Evolutionary conservation across 331 rosid genomes (phyloP), one percentile per base, ranked within the genome.

Genomic region (Acacia concinna): DNA sequence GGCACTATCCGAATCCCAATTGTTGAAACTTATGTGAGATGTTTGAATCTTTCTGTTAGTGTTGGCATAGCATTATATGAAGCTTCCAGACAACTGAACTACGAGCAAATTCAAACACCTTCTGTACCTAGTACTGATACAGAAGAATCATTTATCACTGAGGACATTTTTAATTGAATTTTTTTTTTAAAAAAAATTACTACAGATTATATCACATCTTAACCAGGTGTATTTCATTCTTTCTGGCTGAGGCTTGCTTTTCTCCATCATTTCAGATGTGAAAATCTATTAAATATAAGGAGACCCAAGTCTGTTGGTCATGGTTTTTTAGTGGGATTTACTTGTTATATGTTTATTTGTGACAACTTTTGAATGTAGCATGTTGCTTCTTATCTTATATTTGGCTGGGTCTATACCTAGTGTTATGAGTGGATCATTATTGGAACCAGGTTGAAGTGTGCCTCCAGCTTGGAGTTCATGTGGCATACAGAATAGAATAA

Each of bases 1-100:
- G 98, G 97, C 20, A 84, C 92, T 3, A 41, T 95, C 31, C 84
- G 78, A 82, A 95, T 95, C 74, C 97, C 97, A 8, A 92, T 95
- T 91, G 94, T 95, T 66, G 97, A 91, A 83, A 95, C 98, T 51
- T 91, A 95, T 56, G 97, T 92, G 28, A 88, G 97, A 87, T 91
- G 98, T 86, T 87, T 95, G 77, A 95, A 95, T 87, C 94, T 91
- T 12, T 92, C 97, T 34, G 97, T 95, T 44, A 95, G 98, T 81
- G 96, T 90, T 72, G 98, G 97, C 72, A 88, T 95, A 28, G 97
- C 97, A 62, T 63, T 95, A 75, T 95, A 91, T 71, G 97, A 95
- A 90, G 97, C 97, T 83, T 90, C 93, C 31, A 88, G 98, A 80
- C 97, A 92, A 85, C 89, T 95, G 51, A 86, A 88, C 70, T 92